Base-by-base conservation (phyloP, 257 asterid species). In the Parsonsia alboflavescens region DNA sequence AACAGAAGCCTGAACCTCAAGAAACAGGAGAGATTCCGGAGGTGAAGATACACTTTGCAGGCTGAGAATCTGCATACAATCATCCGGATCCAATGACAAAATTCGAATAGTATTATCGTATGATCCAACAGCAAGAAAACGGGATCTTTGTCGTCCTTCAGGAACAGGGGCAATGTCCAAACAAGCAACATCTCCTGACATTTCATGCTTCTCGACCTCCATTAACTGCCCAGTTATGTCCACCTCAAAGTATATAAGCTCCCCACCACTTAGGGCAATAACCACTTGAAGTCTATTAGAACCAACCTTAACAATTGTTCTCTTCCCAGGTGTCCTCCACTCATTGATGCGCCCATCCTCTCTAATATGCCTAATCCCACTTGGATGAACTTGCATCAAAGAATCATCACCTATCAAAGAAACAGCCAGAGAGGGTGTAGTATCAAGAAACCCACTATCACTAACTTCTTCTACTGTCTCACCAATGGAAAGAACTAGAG, bases 241-340 rank as follows among this genome's bases (percentile, higher is more conserved):
- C 80, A 95, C 96, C 80, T 95, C 99, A 82, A 95, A 95, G 81
- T 95, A 95, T 80, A 95, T 91, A 49, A 95, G 91, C 85, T 95
- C 99, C 73, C 99, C 99, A 17, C 99, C 99, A 77, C 93, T 95
- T 56, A 95, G 85, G 49, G 99, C 99, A 86, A 95, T 95, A 72
- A 95, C 99, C 79, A 95, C 99, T 87, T 95, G 99, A 79, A 92
- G 96, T 76, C 99, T 86, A 73, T 95, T 95, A 74, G 91, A 95
- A 71, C 99, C 99, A 62, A 95, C 99, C 85, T 92, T 92, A 57
- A 93, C 99, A 59, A 95, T 91, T 15, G 98, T 95, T 83, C 96
- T 90, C 95, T 95, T 95, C 73, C 99, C 99, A 63, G 99, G 99
- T 50, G 99, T 89, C 83, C 98, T 89, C 99, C 99, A 95, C 86